Conservation (phyloP, 495 filamentous ascomycete genomes). For the Podospora pseudocomata region DNA sequence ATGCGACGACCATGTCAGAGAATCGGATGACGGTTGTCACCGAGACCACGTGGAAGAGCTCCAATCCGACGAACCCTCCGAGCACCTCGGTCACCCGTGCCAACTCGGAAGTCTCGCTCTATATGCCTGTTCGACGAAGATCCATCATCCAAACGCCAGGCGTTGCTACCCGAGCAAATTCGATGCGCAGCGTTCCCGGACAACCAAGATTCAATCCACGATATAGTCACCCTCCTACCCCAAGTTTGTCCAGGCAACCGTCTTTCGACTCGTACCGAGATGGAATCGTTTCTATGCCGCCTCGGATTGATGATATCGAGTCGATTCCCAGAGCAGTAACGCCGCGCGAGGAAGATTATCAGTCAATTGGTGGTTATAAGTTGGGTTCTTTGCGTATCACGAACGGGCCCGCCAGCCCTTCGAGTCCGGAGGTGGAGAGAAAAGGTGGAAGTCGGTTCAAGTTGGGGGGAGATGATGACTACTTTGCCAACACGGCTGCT, state of each 20-base stretch:
- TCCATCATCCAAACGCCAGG: constrained; percentile 47
- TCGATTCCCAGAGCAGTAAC: constrained; percentile 40
- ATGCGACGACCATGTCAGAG: constrained; percentile 33
- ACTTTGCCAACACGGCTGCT: constrained; percentile 16
- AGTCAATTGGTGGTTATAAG: constrained; percentile 57
- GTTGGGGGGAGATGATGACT: constrained; percentile 15
- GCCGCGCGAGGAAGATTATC: constrained; percentile 47
- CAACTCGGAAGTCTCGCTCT: constrained; percentile 45
- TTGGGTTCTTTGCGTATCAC: constrained; percentile 56
- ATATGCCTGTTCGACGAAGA: constrained; percentile 45
- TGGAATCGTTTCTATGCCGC: constrained; percentile 35
- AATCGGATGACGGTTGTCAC: constrained; percentile 33
- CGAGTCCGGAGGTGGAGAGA: constrained; percentile 35
- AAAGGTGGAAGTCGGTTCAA: constrained; percentile 15
- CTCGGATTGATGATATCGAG: constrained; percentile 22
- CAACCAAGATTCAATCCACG: constrained; percentile 28
- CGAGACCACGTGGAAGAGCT: constrained; percentile 37
- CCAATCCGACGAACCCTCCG: constrained; percentile 33
- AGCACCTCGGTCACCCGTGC: constrained; percentile 32
- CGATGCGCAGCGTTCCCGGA: constrained; percentile 16
- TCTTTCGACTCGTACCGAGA: constrained; percentile 36
- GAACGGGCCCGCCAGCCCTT: constrained; percentile 52
- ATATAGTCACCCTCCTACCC: constrained; percentile 38
- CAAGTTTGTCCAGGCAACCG: constrained; percentile 32
- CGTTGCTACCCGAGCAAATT: constrained; percentile 41